phyloP scores from a whole-genome alignment of 164 flowering plant genomes.

The Vitis labrusca region DNA sequence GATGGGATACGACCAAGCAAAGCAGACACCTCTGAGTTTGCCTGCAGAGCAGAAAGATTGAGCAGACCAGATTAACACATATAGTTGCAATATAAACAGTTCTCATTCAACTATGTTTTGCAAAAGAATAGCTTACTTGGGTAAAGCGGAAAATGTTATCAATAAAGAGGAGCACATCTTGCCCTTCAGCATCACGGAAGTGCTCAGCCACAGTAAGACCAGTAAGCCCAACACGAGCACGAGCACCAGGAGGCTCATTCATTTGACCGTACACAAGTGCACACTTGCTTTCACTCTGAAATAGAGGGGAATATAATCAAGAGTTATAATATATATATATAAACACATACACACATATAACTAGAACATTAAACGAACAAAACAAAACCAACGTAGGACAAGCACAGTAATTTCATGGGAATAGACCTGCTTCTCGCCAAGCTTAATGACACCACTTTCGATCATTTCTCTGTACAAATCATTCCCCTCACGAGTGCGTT shows the following conservation, averaged over 20 bases:
- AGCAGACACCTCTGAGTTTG: constrained; percentile 97
- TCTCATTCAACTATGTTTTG: not conserved
- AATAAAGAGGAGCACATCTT: constrained; percentile 97
- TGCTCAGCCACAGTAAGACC: constrained; percentile 97
- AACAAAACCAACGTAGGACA: not conserved
- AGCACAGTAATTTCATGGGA: too few species aligned
- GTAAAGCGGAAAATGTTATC: constrained; percentile 99
- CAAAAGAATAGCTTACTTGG: constrained; percentile 48
- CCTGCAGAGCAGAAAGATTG: constrained; percentile 34
- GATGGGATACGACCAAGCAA: constrained; percentile 98
- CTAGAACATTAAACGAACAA: not conserved
- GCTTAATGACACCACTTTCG: constrained; percentile 99
- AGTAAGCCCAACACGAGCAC: constrained; percentile 99
- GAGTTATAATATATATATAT: too few species aligned
- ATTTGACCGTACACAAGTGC: constrained; percentile 99
- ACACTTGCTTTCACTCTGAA: constrained; percentile 88
- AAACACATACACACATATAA: too few species aligned
- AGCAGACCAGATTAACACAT: not conserved
- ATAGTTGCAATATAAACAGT: not conserved
- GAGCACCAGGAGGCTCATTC: constrained; percentile 99
- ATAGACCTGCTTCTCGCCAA: constrained; percentile 82
- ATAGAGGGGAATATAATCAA: not conserved
- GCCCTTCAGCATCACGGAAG: constrained; percentile 98
- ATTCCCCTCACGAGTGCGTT: constrained; percentile 98
- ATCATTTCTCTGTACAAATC: constrained; percentile 98